phyloP scores from a whole-genome alignment of 805 yeast species.

The Yueomyces sp. region DNA sequence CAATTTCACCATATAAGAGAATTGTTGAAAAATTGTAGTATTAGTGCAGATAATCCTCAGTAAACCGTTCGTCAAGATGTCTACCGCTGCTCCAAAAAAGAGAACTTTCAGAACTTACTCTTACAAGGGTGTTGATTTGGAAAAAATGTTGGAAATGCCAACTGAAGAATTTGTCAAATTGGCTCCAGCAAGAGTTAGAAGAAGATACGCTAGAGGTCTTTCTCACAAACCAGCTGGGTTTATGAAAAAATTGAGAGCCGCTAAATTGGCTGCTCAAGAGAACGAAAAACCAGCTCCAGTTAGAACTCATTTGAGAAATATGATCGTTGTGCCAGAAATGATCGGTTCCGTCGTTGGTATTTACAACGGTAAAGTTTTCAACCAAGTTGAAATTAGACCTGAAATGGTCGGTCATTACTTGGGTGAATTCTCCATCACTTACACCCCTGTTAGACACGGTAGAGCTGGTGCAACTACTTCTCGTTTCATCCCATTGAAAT shows the following conservation, averaged over 20 bases:
- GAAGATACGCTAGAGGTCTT: conserved; percentile 98
- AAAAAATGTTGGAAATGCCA: conserved; percentile 83
- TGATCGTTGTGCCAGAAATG: conserved; percentile 99
- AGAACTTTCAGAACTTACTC: conserved; percentile 93
- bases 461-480: conserved; percentile 79
- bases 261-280: conserved; percentile 77
- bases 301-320: conserved; percentile 99
- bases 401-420: conserved; percentile 99
- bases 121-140: conserved; percentile 97
- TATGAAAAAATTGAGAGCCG: conserved; percentile 95
- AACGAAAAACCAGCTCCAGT: conserved; percentile 96
- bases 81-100: conserved; percentile 45
- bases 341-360: conserved; percentile 97
- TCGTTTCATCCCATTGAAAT: conserved; percentile 65
- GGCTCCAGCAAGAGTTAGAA: conserved; percentile 97
- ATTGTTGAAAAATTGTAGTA: no score
- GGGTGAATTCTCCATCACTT: conserved; percentile 99
- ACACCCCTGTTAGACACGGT: conserved; percentile 99
- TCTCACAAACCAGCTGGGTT: conserved; percentile 90
- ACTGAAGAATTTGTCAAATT: conserved; percentile 95
- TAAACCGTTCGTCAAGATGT: conserved; percentile 4
- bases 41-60: not conserved
- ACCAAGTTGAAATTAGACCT: conserved; percentile 96
- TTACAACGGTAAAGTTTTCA: conserved; percentile 99
- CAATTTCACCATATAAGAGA: no score